Evolutionary conservation across 768 basidiomycete genomes (phyloP).

Genomic region (Mycena belliarum): DNA sequence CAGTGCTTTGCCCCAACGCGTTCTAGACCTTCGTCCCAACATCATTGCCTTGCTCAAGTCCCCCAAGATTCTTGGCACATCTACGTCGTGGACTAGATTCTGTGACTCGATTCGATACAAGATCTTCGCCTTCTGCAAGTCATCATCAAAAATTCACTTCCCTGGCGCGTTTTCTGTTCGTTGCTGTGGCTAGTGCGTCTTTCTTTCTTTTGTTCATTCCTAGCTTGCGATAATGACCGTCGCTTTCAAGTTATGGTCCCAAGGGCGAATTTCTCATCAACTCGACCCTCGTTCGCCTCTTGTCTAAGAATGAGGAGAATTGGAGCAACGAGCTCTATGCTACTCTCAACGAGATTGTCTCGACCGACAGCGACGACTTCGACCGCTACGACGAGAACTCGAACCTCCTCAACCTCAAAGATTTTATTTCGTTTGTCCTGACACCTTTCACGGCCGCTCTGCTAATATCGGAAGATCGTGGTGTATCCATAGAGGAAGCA

Average conservation of each 20-base stretch:
- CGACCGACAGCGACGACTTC: not conserved
- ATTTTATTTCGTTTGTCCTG: not conserved
- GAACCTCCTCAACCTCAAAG: not conserved
- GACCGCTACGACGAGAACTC: not conserved
- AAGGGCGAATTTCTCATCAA: not conserved
- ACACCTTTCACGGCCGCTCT: not conserved
- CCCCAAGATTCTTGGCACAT: too few relatives aligned
- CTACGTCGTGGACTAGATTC: too few relatives aligned
- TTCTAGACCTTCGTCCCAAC: too few relatives aligned
- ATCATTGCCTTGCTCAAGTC: too few relatives aligned
- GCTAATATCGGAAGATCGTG: not conserved
- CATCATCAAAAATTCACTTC: too few relatives aligned
- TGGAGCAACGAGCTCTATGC: not conserved
- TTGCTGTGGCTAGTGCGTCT: too few relatives aligned
- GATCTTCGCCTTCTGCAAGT: too few relatives aligned
- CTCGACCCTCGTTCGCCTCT: not conserved
- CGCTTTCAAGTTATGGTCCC: conserved; percentile 1
- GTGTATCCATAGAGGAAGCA: not conserved
- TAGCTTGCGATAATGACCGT: too few relatives aligned
- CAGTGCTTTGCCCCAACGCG: too few relatives aligned
- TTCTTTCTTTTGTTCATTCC: too few relatives aligned
- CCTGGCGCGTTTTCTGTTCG: too few relatives aligned
- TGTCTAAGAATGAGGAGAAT: not conserved
- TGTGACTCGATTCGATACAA: too few relatives aligned
- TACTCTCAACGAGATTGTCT: not conserved